phyloP scores from a whole-genome alignment of 2,329 filamentous ascomycete species.

The Lecanicillium sp. region DNA sequence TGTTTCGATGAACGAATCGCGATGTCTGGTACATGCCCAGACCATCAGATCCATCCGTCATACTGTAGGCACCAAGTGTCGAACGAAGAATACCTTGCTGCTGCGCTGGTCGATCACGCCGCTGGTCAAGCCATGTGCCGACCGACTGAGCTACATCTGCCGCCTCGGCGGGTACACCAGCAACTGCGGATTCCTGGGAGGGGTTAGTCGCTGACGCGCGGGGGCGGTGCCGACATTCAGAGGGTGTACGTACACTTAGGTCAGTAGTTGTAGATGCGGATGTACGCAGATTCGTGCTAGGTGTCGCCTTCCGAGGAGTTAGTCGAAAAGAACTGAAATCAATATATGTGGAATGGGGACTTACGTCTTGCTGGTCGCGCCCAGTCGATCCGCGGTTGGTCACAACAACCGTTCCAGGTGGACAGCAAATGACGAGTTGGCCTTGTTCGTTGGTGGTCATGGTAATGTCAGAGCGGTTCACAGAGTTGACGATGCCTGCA shows the following conservation, averaged over 20 bases:
- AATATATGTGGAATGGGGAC: neutral
- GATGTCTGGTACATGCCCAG: neutral
- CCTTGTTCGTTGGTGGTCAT: slow-evolving; percentile 7
- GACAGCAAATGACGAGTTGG: slow-evolving; percentile 9
- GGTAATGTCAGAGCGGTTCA: slow-evolving; percentile 4
- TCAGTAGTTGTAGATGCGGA: slow-evolving; percentile 8
- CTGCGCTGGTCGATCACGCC: neutral
- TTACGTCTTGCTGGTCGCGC: slow-evolving; percentile 10
- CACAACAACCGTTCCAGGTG: slow-evolving; percentile 6
- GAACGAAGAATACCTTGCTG: neutral
- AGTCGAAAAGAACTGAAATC: slow-evolving; percentile 6
- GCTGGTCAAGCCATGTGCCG: slow-evolving; percentile 4
- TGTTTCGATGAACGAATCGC: slow-evolving; percentile 4
- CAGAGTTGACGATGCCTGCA: neutral
- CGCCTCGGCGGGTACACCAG: slow-evolving; percentile 3
- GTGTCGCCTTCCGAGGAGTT: slow-evolving; percentile 13
- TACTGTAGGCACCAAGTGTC: neutral
- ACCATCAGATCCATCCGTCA: neutral
- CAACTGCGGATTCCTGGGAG: slow-evolving; percentile 13
- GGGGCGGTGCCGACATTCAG: neutral
- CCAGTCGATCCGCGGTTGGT: slow-evolving; percentile 1
- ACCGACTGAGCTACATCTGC: neutral
- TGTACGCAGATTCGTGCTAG: slow-evolving; percentile 7
- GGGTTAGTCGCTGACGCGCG: slow-evolving; percentile 12
- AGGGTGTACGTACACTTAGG: slow-evolving; percentile 13